Conservation (phyloP, 129 eudicot genomes). For the Chrysanthemum makinoi region DNA sequence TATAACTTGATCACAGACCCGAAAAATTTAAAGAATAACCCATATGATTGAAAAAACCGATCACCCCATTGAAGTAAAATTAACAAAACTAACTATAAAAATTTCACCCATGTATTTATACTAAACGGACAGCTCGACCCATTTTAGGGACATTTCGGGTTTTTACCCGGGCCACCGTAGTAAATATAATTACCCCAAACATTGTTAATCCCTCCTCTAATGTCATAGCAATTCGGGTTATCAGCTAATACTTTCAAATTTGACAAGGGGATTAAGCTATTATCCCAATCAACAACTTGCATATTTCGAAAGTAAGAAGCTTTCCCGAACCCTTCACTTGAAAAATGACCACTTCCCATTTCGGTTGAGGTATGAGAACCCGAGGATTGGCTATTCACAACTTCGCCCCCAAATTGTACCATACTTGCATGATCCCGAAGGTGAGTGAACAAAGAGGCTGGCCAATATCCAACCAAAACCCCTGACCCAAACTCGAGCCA, state of each 20-base stretch:
- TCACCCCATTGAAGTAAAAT: conserved; percentile 15
- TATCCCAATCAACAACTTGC: conserved; percentile 91
- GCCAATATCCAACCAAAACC: conserved; percentile 85
- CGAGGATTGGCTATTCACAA: conserved; percentile 53
- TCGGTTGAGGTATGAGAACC: conserved; percentile 76
- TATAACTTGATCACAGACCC: conserved; percentile 21
- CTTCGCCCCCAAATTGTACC: conserved; percentile 95
- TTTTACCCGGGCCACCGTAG: conserved; percentile 92
- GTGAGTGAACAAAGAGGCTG: conserved; percentile 72
- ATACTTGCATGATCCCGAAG: conserved; percentile 68
- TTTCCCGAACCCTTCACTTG: conserved; percentile 83
- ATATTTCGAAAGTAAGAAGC: conserved; percentile 82
- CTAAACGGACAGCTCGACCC: conserved; percentile 17
- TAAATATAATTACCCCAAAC: conserved; percentile 97
- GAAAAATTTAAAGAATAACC: conserved; percentile 28
- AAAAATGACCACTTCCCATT: conserved; percentile 97
- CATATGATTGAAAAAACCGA: conserved; percentile 15
- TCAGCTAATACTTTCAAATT: conserved; percentile 69
- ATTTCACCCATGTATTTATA: conserved; percentile 26
- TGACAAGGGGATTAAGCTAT: conserved; percentile 61
- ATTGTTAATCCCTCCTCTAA: conserved; percentile 68
- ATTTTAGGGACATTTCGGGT: conserved; percentile 58
- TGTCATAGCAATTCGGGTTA: conserved; percentile 86
- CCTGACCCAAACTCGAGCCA: conserved; percentile 97
- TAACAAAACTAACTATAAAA: conserved; percentile 22